Conservation (phyloP, 2,329 filamentous ascomycete species). For the Leptographium radiaticola region DNA sequence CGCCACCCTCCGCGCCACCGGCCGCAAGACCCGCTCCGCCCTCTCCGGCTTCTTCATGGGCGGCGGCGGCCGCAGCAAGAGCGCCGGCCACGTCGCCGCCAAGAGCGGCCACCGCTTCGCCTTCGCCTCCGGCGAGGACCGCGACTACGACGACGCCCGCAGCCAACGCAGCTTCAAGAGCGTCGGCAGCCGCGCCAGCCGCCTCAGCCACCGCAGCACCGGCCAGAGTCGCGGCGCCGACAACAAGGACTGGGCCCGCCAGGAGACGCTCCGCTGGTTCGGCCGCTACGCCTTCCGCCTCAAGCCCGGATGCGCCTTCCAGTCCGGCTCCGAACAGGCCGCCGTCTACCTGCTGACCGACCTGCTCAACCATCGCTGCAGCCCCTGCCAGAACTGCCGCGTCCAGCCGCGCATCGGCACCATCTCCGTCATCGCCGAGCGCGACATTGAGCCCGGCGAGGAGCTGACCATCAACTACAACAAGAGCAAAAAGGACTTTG, state of each 20-base stretch:
- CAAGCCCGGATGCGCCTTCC: constrained; percentile 4
- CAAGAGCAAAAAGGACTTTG: constrained; percentile 14
- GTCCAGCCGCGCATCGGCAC: constrained; percentile 13
- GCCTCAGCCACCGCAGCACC: neutral
- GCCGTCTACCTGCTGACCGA: constrained; percentile 12
- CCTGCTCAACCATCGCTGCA: constrained; percentile 23
- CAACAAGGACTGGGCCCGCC: constrained; percentile 1
- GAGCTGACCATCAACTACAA: constrained; percentile 26
- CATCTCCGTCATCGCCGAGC: constrained; percentile 14
- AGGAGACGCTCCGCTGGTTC: constrained; percentile 12
- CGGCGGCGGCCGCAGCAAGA: neutral
- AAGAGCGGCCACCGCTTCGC: neutral
- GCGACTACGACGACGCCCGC: neutral
- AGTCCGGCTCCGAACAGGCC: constrained; percentile 5
- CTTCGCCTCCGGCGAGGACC: neutral
- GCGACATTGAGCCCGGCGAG: constrained; percentile 17
- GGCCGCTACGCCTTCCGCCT: constrained; percentile 13
- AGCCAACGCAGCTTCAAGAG: neutral
- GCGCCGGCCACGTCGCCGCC: neutral
- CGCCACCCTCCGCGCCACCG: neutral
- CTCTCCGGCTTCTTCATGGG: neutral
- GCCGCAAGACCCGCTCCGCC: neutral
- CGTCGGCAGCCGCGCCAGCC: neutral
- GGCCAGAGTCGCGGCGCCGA: neutral
- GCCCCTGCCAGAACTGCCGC: constrained; percentile 15